A percentile compares a stretch with the other conserved stretches of the same genome.
These are phyloP conservation scores for Hyphopichia burtonii DNA, from an alignment of 1,139 yeast species.

Conservation along the genomic window DNA sequence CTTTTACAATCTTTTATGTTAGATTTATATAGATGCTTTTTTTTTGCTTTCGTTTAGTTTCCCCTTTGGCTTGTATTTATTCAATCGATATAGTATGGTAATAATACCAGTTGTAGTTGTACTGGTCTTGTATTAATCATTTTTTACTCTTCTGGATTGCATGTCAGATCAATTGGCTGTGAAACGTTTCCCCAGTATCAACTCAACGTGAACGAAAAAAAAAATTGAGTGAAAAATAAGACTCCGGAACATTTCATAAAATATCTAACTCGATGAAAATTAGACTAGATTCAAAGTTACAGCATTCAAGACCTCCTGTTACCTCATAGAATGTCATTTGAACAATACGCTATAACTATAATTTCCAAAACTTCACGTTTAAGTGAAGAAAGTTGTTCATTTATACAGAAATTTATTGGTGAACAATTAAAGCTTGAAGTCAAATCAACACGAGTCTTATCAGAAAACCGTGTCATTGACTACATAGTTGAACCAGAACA, in stretches of 20 bases:
- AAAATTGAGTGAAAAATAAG: not conserved
- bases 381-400: not conserved
- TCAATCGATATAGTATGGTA: too few species aligned
- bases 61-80: too few species aligned
- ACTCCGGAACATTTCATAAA: not conserved
- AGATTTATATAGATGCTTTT: not conserved
- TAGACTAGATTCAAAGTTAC: too few species aligned
- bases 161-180: too few species aligned
- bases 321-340: not conserved
- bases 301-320: too few species aligned
- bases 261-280: too few species aligned
- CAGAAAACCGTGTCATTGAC: conserved; percentile 14
- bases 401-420: conserved; percentile 8
- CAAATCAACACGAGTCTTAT: conserved; percentile 6
- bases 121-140: too few species aligned
- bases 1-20: too few species aligned
- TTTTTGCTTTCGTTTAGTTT: not conserved
- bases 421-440: conserved; percentile 7
- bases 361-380: conserved; percentile 5
- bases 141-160: too few species aligned
- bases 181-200: too few species aligned
- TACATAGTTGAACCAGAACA: conserved; percentile 9
- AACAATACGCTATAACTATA: conserved; percentile 7
- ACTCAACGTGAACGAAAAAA: not conserved
- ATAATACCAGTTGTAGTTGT: too few species aligned